These are phyloP conservation scores for Pseudocercospora vitis DNA, from an alignment of 2,329 filamentous ascomycete genomes.

Conservation along the genomic window DNA sequence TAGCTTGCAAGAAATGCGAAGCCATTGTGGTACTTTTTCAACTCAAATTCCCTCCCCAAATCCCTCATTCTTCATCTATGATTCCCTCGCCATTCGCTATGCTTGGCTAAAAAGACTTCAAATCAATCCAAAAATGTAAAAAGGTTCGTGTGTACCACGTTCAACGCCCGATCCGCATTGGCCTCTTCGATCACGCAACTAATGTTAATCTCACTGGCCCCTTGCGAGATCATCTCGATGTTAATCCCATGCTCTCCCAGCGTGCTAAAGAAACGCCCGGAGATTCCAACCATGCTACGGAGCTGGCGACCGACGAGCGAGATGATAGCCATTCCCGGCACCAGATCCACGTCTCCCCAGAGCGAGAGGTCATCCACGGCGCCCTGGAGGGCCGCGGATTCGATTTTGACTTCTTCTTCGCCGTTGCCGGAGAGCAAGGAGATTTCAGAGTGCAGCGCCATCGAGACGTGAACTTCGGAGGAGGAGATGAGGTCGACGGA, in stretches of 20 bases:
- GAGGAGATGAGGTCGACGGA: conserved; percentile 96
- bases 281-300: conserved; percentile 94
- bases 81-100: conserved; percentile 1
- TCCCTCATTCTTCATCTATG: neutral
- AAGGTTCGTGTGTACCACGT: conserved; percentile 88
- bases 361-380: conserved; percentile 69
- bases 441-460: conserved; percentile 84
- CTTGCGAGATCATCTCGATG: conserved; percentile 99
- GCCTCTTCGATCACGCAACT: conserved; percentile 93
- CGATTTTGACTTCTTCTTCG: conserved; percentile 50
- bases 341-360: conserved; percentile 86
- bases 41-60: neutral
- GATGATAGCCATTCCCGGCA: conserved; percentile 91
- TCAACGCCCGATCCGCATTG: conserved; percentile 90
- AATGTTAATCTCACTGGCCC: conserved; percentile 98
- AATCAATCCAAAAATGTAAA: conserved; percentile 85
- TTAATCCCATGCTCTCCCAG: conserved; percentile 92
- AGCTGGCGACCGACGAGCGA: conserved; percentile 93
- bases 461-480: conserved; percentile 93
- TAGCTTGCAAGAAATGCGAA: conserved; percentile 1
- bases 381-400: conserved; percentile 49
- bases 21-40: neutral
- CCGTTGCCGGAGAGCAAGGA: conserved; percentile 52
- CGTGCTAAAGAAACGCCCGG: conserved; percentile 91
- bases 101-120: neutral